These are phyloP conservation scores for Iris macrosiphon DNA, from an alignment of 106 monocot genomes.

Conservation along the genomic window DNA sequence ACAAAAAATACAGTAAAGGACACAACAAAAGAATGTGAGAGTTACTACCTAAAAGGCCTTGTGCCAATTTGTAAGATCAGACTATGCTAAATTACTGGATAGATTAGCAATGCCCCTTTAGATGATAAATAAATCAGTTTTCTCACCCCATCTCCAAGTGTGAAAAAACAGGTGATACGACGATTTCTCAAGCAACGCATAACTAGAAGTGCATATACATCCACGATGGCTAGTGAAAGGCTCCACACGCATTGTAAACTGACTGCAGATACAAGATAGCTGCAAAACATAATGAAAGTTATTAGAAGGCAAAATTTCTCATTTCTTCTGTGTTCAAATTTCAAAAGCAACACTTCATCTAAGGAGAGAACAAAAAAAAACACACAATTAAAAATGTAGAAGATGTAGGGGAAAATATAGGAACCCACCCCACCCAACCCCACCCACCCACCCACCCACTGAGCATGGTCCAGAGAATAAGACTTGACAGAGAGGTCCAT, in stretches of 20 bases:
- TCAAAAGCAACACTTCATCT: too few relatives aligned
- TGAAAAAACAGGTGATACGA: slow-evolving; percentile 48
- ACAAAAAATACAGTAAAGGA: background rate
- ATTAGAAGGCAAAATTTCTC: slow-evolving; percentile 1
- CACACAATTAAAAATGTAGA: too few relatives aligned
- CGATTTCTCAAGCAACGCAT: slow-evolving; percentile 72
- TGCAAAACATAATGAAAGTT: slow-evolving; percentile 15
- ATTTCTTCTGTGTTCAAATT: background rate
- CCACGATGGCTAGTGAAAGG: slow-evolving; percentile 66
- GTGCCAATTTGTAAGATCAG: too few relatives aligned
- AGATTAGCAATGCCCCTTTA: too few relatives aligned
- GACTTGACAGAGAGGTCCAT: too few relatives aligned
- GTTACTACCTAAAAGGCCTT: background rate
- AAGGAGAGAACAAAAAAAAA: too few relatives aligned
- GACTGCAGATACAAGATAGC: slow-evolving; percentile 82
- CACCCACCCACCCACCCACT: too few relatives aligned
- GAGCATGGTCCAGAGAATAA: too few relatives aligned
- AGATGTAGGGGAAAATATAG: too few relatives aligned
- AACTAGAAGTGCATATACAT: slow-evolving; percentile 86
- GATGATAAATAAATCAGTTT: too few relatives aligned
- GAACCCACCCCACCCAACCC: too few relatives aligned
- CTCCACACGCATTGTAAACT: slow-evolving; percentile 82
- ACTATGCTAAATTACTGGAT: background rate
- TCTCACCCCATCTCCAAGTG: slow-evolving; percentile 98
- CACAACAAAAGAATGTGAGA: background rate